phyloP scores from a whole-genome alignment of 2,329 filamentous ascomycete species.

The Sporothrix schenckii region DNA sequence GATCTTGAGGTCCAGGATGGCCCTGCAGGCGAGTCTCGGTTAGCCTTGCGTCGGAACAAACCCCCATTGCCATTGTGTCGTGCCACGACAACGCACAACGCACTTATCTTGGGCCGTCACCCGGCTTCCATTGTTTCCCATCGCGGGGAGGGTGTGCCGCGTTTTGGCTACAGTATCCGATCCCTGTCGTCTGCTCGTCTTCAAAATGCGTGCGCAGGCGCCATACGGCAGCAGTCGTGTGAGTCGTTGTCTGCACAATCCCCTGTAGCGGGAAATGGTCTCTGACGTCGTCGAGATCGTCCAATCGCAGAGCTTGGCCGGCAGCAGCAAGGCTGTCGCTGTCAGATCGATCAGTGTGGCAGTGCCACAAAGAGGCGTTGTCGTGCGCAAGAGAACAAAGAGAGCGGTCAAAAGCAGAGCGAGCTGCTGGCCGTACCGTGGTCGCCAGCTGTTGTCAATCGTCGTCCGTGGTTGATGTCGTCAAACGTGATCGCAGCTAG shows the following conservation, averaged over 20 bases:
- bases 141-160: slow-evolving; percentile 38
- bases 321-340: neutral
- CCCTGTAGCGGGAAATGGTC: no score
- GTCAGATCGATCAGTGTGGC: slow-evolving; percentile 16
- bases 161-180: neutral
- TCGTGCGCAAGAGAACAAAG: neutral
- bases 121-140: slow-evolving; percentile 61
- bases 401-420: neutral
- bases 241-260: neutral
- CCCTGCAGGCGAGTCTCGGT: slow-evolving; percentile 56
- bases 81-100: slow-evolving; percentile 37
- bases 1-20: slow-evolving; percentile 95
- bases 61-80: neutral
- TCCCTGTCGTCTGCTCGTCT: neutral
- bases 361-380: slow-evolving; percentile 6
- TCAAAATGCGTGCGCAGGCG: slow-evolving; percentile 18
- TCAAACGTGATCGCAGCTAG: neutral
- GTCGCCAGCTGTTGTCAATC: no score
- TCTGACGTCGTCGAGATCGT: neutral
- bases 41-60: neutral
- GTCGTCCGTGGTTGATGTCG: neutral
- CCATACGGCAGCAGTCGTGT: neutral
- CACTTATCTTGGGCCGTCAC: slow-evolving; percentile 82
- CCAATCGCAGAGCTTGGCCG: slow-evolving; percentile 25
- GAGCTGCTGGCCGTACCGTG: neutral